Conservation (phyloP, 225 moss, liverwort and hornwort species). For the Pseudoscleropodium purum region DNA sequence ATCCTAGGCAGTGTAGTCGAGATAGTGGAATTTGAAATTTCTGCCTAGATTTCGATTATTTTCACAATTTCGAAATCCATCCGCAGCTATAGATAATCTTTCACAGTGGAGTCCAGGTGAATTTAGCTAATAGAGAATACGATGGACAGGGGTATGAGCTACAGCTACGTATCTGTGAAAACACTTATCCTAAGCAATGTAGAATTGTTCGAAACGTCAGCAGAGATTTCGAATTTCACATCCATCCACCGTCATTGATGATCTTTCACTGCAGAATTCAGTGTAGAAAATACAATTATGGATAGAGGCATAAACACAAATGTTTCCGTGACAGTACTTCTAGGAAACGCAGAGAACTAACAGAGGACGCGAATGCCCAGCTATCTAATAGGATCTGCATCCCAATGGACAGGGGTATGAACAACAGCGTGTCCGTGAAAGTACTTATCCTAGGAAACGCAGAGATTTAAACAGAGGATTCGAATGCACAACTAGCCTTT, state of each 20-base stretch:
- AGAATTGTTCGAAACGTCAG: background rate
- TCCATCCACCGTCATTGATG: background rate
- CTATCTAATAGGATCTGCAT: background rate
- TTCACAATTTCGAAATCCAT: background rate
- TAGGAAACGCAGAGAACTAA: background rate
- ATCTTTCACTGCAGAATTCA: background rate
- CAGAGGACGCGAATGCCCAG: background rate
- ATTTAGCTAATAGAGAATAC: background rate
- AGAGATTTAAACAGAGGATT: background rate
- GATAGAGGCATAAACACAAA: background rate
- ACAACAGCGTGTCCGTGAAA: background rate
- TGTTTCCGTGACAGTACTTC: background rate
- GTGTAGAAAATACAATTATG: background rate
- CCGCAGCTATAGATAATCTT: background rate
- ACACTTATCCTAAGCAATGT: background rate
- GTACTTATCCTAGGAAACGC: background rate
- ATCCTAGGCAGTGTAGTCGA: background rate
- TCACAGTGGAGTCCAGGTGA: background rate
- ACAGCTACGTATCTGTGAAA: background rate
- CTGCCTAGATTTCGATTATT: background rate
- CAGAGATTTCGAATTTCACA: background rate
- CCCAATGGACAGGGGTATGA: background rate
- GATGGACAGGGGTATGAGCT: background rate
- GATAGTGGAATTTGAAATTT: background rate
- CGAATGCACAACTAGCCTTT: background rate